These are phyloP conservation scores for Fusarium hainanense DNA, from an alignment of 2,329 filamentous ascomycete species.

Conservation along the genomic window DNA sequence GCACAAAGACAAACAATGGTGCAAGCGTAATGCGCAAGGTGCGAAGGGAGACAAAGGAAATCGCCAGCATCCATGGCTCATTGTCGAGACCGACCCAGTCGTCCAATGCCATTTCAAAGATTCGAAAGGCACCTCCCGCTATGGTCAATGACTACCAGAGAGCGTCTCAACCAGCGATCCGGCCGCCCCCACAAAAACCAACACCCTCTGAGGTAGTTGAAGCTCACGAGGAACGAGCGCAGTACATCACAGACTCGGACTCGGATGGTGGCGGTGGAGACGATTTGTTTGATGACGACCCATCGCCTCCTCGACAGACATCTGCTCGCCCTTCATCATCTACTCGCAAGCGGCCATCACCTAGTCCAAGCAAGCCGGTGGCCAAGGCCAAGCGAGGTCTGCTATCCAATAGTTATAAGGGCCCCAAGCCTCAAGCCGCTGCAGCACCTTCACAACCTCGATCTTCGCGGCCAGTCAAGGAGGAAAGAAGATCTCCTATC, in stretches of 20 bases:
- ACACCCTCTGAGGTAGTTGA: constrained; percentile 40
- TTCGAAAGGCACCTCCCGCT: constrained; percentile 62
- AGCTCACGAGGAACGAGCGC: constrained; percentile 52
- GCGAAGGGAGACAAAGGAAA: constrained; percentile 66
- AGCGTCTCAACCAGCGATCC: constrained; percentile 53
- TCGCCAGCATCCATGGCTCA: constrained; percentile 59
- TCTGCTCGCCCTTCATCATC: constrained; percentile 27
- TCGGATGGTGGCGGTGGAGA: constrained; percentile 28
- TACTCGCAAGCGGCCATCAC: constrained; percentile 37
- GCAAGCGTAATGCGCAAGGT: constrained; percentile 67
- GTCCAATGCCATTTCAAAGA: constrained; percentile 51
- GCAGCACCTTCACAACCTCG: constrained; percentile 23
- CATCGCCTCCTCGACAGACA: constrained; percentile 15
- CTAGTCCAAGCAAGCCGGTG: not conserved
- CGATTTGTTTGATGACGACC: constrained; percentile 41
- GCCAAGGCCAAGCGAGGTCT: constrained; percentile 38
- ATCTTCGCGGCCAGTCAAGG: constrained; percentile 8
- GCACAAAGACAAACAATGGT: constrained; percentile 63
- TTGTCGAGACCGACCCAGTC: constrained; percentile 53
- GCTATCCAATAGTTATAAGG: constrained; percentile 46
- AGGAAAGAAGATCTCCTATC: constrained; percentile 20
- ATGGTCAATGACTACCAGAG: constrained; percentile 66
- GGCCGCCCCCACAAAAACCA: constrained; percentile 39
- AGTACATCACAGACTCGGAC: constrained; percentile 56
- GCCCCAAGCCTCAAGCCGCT: constrained; percentile 31